Conservation (phyloP, 2,329 filamentous ascomycete genomes). For the Penicillium sp. region DNA sequence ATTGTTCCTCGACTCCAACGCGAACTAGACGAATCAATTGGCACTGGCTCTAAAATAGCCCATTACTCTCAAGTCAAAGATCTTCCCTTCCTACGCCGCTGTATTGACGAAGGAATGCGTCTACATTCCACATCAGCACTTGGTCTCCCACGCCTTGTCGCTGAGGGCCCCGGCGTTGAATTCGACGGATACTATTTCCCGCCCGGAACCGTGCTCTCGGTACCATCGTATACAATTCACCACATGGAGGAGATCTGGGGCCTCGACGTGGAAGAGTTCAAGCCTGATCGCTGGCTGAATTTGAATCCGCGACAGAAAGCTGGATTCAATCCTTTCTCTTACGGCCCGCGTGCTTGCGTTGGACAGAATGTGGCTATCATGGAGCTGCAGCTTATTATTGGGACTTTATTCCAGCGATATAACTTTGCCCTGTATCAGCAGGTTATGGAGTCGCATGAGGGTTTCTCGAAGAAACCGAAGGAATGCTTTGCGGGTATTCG, state of each 20-base stretch:
- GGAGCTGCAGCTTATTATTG: constrained; percentile 41
- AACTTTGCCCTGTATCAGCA: constrained; percentile 18
- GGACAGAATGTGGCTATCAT: constrained; percentile 45
- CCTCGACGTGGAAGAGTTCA: constrained; percentile 40
- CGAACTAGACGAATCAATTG: constrained; percentile 26
- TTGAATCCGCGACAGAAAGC: constrained; percentile 33
- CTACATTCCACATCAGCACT: constrained; percentile 31
- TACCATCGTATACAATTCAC: constrained; percentile 43
- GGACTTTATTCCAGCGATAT: constrained; percentile 24
- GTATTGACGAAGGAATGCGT: constrained; percentile 32
- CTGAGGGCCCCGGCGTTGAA: constrained; percentile 14
- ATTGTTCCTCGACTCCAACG: constrained; percentile 16
- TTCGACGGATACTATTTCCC: constrained; percentile 22
- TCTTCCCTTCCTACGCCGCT: constrained; percentile 29
- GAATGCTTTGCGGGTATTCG: constrained; percentile 20
- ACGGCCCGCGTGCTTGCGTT: constrained; percentile 44
- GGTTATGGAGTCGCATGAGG: constrained; percentile 20
- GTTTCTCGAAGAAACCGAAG: constrained; percentile 25
- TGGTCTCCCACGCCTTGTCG: constrained; percentile 25
- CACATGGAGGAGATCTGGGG: constrained; percentile 43
- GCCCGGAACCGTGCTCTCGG: constrained; percentile 37
- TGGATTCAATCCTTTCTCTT: constrained; percentile 42
- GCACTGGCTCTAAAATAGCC: not conserved
- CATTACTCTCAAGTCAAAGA: constrained; percentile 24
- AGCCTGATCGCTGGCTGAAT: constrained; percentile 36